Conservation (phyloP, 2,329 filamentous ascomycete genomes). For the Trichoderma hamatum region DNA sequence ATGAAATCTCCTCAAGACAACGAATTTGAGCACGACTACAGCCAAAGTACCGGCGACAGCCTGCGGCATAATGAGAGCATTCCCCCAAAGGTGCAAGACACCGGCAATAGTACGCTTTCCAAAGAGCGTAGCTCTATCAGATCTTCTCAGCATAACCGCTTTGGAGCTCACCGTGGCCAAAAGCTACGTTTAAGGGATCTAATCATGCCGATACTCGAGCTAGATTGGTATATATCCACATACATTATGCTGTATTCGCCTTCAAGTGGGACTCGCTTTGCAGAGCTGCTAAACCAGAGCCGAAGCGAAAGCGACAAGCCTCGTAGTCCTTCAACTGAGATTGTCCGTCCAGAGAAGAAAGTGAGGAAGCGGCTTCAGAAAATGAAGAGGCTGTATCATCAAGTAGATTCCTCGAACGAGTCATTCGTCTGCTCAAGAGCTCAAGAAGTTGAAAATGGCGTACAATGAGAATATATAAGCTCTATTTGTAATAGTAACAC, state of each 20-base stretch:
- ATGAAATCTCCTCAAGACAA: background rate
- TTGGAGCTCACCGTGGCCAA: background rate
- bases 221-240: background rate
- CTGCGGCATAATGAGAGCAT: background rate
- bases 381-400: conserved; percentile 2
- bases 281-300: background rate
- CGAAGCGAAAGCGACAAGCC: background rate
- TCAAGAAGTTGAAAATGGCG: conserved; percentile 24
- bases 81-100: background rate
- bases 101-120: background rate
- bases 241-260: background rate
- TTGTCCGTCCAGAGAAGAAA: background rate
- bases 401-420: conserved; percentile 26
- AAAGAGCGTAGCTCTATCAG: background rate
- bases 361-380: conserved; percentile 6
- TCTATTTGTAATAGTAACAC: background rate
- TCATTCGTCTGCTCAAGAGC: conserved; percentile 31
- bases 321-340: background rate
- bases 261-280: background rate
- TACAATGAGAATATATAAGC: background rate
- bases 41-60: background rate
- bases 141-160: background rate
- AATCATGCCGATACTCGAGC: background rate
- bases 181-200: background rate
- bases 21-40: background rate